Evolutionary conservation across 345 rosid genomes (phyloP).

Genomic region (Gossypioides kirkii): DNA sequence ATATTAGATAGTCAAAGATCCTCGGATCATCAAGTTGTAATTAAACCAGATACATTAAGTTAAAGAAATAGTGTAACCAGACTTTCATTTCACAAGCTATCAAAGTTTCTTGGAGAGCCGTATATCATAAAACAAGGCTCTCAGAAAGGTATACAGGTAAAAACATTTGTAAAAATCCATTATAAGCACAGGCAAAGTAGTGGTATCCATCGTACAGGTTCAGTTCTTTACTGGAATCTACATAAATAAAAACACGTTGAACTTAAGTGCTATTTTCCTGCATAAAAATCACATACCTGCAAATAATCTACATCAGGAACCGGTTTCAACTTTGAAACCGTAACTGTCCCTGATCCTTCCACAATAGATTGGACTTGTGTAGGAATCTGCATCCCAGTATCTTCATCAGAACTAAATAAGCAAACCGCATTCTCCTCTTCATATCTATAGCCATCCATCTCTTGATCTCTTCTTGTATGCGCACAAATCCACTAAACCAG

Average conservation of each 20-base stretch:
- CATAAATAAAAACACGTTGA: not conserved
- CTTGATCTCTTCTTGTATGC: slow-evolving; percentile 43
- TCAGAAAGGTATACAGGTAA: not conserved
- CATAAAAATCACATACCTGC: slow-evolving; percentile 45
- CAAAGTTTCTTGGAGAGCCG: not conserved
- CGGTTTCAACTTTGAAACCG: slow-evolving; percentile 63
- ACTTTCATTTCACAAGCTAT: not conserved
- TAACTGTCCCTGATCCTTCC: slow-evolving; percentile 70
- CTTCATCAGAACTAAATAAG: slow-evolving; percentile 64
- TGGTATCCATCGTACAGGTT: not conserved
- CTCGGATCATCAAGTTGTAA: not conserved
- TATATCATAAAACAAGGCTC: slow-evolving; percentile 4
- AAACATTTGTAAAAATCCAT: not conserved
- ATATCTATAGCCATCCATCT: slow-evolving; percentile 28
- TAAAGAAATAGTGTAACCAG: not conserved
- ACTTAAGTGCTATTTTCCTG: not conserved
- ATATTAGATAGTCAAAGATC: not conserved
- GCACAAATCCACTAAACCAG: slow-evolving; percentile 80
- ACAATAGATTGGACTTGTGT: slow-evolving; percentile 70
- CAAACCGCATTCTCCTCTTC: slow-evolving; percentile 38
- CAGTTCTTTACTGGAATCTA: not conserved
- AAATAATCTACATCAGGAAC: slow-evolving; percentile 83
- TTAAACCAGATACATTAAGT: not conserved
- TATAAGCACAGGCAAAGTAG: not conserved
- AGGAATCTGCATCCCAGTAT: slow-evolving; percentile 52